These are phyloP conservation scores for Mycena haematopus DNA, from an alignment of 768 basidiomycete genomes.

Conservation along the genomic window DNA sequence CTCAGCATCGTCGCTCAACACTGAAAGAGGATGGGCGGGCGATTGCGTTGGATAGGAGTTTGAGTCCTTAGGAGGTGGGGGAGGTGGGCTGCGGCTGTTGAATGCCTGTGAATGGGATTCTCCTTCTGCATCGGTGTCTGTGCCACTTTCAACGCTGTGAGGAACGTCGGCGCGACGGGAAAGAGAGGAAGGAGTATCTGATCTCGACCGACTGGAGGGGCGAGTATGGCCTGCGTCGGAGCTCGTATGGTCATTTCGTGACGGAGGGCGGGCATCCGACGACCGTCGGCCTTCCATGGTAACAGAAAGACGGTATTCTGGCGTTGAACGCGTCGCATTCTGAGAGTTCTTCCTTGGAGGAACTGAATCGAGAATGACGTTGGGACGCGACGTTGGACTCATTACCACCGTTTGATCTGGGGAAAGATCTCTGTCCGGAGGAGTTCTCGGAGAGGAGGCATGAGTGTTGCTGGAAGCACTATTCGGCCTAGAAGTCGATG, in stretches of 20 bases:
- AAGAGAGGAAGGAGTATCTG: constrained; percentile 56
- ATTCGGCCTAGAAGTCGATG: constrained; percentile 34
- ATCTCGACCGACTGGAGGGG: constrained; percentile 48
- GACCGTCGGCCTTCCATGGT: constrained; percentile 35
- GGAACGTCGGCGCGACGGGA: constrained; percentile 73
- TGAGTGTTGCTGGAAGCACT: constrained; percentile 32
- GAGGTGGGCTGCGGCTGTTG: constrained; percentile 31
- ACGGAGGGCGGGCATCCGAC: constrained; percentile 38
- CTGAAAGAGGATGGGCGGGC: constrained; percentile 14
- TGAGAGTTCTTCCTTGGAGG: constrained; percentile 32
- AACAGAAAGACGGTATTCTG: constrained; percentile 18
- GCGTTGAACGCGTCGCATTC: constrained; percentile 21
- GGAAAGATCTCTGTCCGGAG: constrained; percentile 40
- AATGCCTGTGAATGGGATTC: constrained; percentile 40
- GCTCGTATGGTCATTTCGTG: constrained; percentile 22
- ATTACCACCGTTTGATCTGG: constrained; percentile 51
- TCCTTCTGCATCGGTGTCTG: constrained; percentile 70
- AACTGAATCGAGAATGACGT: constrained; percentile 35
- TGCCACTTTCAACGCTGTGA: constrained; percentile 73
- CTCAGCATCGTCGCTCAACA: constrained; percentile 34
- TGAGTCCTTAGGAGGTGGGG: constrained; percentile 27
- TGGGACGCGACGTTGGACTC: constrained; percentile 43
- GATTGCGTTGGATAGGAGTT: constrained; percentile 14
- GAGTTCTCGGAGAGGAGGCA: constrained; percentile 39
- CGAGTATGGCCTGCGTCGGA: constrained; percentile 33